phyloP scores from a whole-genome alignment of 2,329 filamentous ascomycete genomes.

The Neoarthrinium moseri region DNA sequence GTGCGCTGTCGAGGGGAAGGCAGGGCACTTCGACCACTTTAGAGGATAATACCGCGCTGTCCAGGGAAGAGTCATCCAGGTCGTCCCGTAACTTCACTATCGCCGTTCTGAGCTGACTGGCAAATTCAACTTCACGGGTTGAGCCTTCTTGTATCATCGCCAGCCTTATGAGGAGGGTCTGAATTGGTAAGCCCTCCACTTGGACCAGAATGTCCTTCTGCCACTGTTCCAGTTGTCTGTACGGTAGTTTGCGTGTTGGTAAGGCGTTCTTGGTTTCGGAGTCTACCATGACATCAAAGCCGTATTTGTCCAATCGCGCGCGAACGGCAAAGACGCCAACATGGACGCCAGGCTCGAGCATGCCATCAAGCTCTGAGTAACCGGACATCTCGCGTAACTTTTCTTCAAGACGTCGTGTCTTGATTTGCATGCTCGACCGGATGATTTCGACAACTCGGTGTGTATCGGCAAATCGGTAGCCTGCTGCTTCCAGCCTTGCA shows the following conservation, averaged over 20 bases:
- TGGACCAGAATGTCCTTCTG: conserved; percentile 1
- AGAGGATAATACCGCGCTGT: not conserved
- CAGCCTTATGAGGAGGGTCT: not conserved
- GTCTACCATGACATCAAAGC: not conserved
- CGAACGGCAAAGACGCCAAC: not conserved
- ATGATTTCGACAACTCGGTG: conserved; percentile 1
- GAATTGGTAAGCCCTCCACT: not conserved
- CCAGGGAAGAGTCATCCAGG: not conserved
- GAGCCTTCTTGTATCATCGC: conserved; percentile 1
- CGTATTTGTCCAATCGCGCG: not conserved
- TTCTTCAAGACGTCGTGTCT: not conserved
- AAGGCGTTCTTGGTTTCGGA: not conserved
- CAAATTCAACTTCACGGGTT: not conserved
- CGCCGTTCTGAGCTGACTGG: not conserved
- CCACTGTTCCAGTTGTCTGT: not conserved
- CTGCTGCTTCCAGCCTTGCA: not conserved
- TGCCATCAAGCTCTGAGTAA: not conserved
- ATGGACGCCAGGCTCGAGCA: not conserved
- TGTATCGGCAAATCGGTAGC: conserved; percentile 1
- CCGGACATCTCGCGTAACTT: not conserved
- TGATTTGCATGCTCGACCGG: not conserved
- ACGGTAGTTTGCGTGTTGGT: not conserved
- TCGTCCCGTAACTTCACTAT: not conserved
- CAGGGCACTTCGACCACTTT: conserved; percentile 2
- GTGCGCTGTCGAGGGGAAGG: not conserved